Conservation (phyloP, 1,139 yeast species). For the Yamadazyma aaseri region DNA sequence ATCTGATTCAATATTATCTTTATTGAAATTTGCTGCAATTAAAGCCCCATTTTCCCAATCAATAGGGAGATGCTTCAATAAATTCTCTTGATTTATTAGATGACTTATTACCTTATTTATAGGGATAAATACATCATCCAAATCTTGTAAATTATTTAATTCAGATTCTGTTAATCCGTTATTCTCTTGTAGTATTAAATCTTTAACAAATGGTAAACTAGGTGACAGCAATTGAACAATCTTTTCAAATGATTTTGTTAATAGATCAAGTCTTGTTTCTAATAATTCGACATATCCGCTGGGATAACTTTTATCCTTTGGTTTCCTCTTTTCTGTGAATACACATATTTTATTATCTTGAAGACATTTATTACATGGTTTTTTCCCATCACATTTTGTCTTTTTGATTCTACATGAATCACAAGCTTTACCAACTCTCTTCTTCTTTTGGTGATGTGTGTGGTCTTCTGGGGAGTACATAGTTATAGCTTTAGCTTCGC, state of each 20-base stretch:
- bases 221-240: slow-evolving; percentile 36
- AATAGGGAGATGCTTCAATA: slow-evolving; percentile 37
- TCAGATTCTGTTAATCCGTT: slow-evolving; percentile 4
- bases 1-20: slow-evolving; percentile 23
- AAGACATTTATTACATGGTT: slow-evolving; percentile 70
- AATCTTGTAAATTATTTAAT: slow-evolving; percentile 1
- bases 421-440: slow-evolving; percentile 79
- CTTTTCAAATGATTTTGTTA: slow-evolving; percentile 54
- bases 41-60: slow-evolving; percentile 48
- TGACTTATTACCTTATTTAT: slow-evolving; percentile 50
- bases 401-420: slow-evolving; percentile 76
- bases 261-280: slow-evolving; percentile 63
- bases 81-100: slow-evolving; percentile 37
- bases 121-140: slow-evolving; percentile 28
- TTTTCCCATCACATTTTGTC: slow-evolving; percentile 75
- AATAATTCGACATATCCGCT: slow-evolving; percentile 67
- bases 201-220: slow-evolving; percentile 31
- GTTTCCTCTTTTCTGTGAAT: slow-evolving; percentile 65
- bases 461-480: slow-evolving; percentile 17
- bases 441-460: slow-evolving; percentile 41
- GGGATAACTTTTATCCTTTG: slow-evolving; percentile 61
- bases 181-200: slow-evolving; percentile 15
- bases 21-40: slow-evolving; percentile 35
- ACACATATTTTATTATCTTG: slow-evolving; percentile 74
- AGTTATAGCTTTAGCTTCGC: not conserved